These are phyloP conservation scores for Aegilops tauschii DNA, from an alignment of 176 grass and related monocot genomes.

Conservation along the genomic window DNA sequence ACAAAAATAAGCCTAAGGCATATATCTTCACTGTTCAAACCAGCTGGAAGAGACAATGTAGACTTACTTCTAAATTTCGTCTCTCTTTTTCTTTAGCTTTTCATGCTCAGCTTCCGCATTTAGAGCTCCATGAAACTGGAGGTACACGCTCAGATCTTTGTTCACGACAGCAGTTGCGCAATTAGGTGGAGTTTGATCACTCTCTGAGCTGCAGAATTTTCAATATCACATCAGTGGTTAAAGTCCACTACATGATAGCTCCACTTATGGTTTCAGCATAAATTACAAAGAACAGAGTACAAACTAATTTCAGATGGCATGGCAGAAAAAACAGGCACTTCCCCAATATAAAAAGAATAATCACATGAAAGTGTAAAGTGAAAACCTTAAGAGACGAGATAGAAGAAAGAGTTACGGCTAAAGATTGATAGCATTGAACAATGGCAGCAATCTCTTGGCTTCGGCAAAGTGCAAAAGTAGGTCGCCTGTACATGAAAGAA, in stretches of 20 bases:
- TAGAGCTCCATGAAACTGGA: slow-evolving; percentile 83
- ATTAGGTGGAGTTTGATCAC: slow-evolving; percentile 50
- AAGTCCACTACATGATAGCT: background rate
- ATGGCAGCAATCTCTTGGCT: background rate
- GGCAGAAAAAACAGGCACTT: background rate
- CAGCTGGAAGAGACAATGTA: background rate
- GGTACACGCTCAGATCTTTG: slow-evolving; percentile 79
- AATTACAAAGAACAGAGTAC: background rate
- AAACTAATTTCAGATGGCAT: slow-evolving; percentile 12
- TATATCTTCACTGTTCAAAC: no score
- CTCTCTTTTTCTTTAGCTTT: slow-evolving; percentile 80
- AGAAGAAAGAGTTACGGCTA: no score
- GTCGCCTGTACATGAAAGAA: no score
- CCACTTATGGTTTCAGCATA: background rate
- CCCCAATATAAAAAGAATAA: no score
- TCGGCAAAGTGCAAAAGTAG: no score
- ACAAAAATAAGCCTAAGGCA: background rate
- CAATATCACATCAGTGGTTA: background rate
- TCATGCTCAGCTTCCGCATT: slow-evolving; percentile 69
- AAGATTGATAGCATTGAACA: no score
- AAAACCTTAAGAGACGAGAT: no score
- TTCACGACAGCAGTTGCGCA: slow-evolving; percentile 82
- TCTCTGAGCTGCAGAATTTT: slow-evolving; percentile 50
- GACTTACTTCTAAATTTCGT: slow-evolving; percentile 70
- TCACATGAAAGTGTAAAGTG: no score